Evolutionary conservation across 2,329 filamentous ascomycete genomes (phyloP).

Genomic region (Hypocrella siamensis): DNA sequence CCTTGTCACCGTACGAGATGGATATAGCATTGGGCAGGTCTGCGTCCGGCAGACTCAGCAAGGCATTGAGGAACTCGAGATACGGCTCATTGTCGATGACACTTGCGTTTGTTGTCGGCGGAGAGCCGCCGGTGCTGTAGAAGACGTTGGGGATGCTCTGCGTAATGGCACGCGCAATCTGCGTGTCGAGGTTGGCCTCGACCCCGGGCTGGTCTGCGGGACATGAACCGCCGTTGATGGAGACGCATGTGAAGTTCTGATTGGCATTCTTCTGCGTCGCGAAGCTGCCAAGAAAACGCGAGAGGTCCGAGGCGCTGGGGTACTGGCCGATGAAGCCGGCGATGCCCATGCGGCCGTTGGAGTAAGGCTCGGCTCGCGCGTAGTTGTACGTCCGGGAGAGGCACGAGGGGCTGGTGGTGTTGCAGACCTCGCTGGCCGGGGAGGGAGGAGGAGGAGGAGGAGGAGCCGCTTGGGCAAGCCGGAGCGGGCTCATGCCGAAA

Average conservation of each 20-base stretch:
- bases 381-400: conserved; percentile 3
- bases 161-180: conserved; percentile 2
- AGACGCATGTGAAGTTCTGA: conserved; percentile 3
- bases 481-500: conserved; percentile 2
- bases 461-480: neutral
- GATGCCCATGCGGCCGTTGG: conserved; percentile 3
- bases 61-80: conserved; percentile 44
- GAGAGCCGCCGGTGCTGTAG: conserved; percentile 3
- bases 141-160: conserved; percentile 2
- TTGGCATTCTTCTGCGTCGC: conserved; percentile 2
- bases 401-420: neutral
- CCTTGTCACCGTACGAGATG: conserved; percentile 53
- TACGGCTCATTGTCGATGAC: conserved; percentile 46
- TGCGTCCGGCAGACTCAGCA: conserved; percentile 43
- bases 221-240: conserved; percentile 2
- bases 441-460: no score
- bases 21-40: conserved; percentile 22
- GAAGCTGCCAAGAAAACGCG: neutral
- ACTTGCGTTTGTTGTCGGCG: conserved; percentile 1
- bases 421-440: neutral
- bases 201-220: neutral
- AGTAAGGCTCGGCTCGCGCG: conserved; percentile 1
- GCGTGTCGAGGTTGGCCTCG: conserved; percentile 3
- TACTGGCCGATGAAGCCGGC: conserved; percentile 2
- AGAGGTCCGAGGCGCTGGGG: conserved; percentile 1